Percentiles rank a stretch among this genome's conserved stretches.
These are phyloP conservation scores for Sclerotinia spermophila DNA, from an alignment of 2,329 filamentous ascomycete genomes.

Conservation along the genomic window DNA sequence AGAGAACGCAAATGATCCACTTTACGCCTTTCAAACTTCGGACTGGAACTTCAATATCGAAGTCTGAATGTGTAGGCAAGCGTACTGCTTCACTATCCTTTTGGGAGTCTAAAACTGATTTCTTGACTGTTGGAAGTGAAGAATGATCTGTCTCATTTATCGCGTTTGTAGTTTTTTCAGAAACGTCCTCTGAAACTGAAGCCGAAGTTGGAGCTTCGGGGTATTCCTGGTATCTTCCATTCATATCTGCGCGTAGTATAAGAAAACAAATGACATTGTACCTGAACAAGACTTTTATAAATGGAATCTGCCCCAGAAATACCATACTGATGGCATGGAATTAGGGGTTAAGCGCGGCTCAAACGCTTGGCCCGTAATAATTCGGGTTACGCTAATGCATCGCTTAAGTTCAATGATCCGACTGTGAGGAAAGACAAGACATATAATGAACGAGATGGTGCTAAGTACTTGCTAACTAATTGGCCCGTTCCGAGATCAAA, in stretches of 20 bases:
- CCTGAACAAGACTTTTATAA: neutral
- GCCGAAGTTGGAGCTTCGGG: neutral
- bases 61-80: no score
- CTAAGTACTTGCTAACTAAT: neutral
- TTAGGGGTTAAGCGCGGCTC: neutral
- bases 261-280: neutral
- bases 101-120: neutral
- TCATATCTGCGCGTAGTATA: neutral
- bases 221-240: neutral
- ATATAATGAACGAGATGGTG: neutral
- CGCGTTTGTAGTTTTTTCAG: neutral
- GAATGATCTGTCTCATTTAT: neutral
- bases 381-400: neutral
- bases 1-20: neutral
- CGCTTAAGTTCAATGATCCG: neutral
- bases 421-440: neutral
- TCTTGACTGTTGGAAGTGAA: neutral
- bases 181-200: neutral
- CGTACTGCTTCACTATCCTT: neutral
- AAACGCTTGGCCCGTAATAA: neutral
- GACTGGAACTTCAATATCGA: neutral
- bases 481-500: neutral
- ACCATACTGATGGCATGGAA: neutral
- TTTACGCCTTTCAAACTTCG: neutral
- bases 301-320: neutral